A percentile compares a stretch with the other conserved stretches of the same genome.
Evolutionary conservation across 2,329 filamentous ascomycete species (phyloP).

Genomic region (Pestalotiopsis sp.): DNA sequence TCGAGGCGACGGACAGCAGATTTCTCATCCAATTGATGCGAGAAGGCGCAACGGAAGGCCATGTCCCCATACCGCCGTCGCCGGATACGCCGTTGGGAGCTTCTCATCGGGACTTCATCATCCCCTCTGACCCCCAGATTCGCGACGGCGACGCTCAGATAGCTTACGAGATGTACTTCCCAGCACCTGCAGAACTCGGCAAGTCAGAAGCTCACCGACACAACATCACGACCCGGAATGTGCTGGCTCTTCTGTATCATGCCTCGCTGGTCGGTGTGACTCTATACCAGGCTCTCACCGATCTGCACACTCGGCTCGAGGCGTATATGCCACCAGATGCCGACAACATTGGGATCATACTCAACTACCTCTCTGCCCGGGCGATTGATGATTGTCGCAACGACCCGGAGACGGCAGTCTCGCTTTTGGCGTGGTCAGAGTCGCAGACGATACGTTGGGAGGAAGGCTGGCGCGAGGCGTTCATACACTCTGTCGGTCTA

Average conservation of each 20-base stretch:
- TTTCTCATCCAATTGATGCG: constrained; percentile 55
- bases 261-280: constrained; percentile 67
- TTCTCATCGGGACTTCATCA: constrained; percentile 29
- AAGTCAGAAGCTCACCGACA: constrained; percentile 54
- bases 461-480: constrained; percentile 68
- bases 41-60: constrained; percentile 54
- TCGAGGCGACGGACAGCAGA: constrained; percentile 58
- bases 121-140: constrained; percentile 24
- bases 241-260: constrained; percentile 66
- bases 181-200: constrained; percentile 52
- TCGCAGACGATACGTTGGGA: constrained; percentile 63
- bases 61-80: constrained; percentile 41
- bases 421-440: constrained; percentile 68
- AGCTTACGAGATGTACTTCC: constrained; percentile 65
- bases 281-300: constrained; percentile 62
- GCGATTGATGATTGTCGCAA: constrained; percentile 67
- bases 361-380: constrained; percentile 60
- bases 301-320: constrained; percentile 63
- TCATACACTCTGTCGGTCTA: constrained; percentile 68
- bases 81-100: constrained; percentile 44
- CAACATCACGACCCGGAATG: constrained; percentile 68
- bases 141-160: constrained; percentile 54
- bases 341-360: constrained; percentile 60
- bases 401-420: constrained; percentile 60
- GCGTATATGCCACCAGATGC: constrained; percentile 56